A percentile compares a stretch with the other conserved stretches of the same genome.
These are phyloP conservation scores for Fraxinus platypoda DNA, from an alignment of 305 asterid species.

Conservation along the genomic window DNA sequence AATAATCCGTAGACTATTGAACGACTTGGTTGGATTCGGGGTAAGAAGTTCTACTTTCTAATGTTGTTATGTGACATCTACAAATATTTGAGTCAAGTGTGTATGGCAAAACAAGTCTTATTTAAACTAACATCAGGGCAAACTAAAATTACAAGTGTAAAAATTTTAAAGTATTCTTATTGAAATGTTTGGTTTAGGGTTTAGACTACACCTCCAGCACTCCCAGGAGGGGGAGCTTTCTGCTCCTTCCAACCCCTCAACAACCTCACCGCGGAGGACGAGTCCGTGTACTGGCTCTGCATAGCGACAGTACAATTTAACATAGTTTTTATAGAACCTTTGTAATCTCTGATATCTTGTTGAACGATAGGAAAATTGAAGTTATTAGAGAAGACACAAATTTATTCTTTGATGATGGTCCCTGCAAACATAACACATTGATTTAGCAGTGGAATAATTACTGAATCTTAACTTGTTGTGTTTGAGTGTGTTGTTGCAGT, in stretches of 20 bases:
- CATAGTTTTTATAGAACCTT: no score
- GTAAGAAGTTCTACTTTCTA: not conserved
- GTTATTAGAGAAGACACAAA: not conserved
- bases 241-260: not conserved
- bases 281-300: not conserved
- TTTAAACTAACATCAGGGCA: no score
- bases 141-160: no score
- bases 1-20: slow-evolving; percentile 13
- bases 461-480: not conserved
- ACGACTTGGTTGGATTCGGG: slow-evolving; percentile 16
- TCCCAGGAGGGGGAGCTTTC: no score
- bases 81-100: not conserved
- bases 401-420: not conserved
- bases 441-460: not conserved
- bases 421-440: not conserved
- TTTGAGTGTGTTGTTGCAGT: not conserved
- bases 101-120: not conserved
- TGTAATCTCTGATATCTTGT: not conserved
- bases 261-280: not conserved
- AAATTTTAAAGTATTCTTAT: no score
- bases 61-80: not conserved
- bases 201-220: no score
- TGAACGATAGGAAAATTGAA: not conserved
- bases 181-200: no score
- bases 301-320: not conserved